phyloP scores from a whole-genome alignment of 2,329 filamentous ascomycete genomes.

The Chaetomiaceae sp. region DNA sequence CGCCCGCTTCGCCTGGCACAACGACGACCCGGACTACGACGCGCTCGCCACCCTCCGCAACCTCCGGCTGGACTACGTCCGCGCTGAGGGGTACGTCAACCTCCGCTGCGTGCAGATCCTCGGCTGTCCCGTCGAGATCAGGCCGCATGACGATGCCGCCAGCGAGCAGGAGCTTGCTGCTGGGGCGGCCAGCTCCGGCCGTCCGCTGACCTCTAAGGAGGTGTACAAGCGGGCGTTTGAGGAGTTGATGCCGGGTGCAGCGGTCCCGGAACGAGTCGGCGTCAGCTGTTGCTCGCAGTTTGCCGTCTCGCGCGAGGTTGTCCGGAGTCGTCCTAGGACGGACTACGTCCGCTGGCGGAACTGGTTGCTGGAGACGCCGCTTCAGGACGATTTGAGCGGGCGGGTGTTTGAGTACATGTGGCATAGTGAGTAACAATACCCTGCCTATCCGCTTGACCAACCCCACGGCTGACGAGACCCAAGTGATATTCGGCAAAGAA shows the following conservation, averaged over 20 bases:
- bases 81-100: conserved; percentile 54
- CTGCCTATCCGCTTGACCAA: neutral
- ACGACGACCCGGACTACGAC: conserved; percentile 51
- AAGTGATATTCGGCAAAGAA: conserved; percentile 57
- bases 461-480: neutral
- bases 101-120: conserved; percentile 56
- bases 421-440: conserved; percentile 46
- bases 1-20: conserved; percentile 49
- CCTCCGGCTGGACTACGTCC: conserved; percentile 48
- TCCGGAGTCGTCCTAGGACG: conserved; percentile 43
- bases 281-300: conserved; percentile 65
- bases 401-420: conserved; percentile 62
- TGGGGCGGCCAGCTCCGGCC: neutral
- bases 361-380: conserved; percentile 55
- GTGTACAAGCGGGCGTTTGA: conserved; percentile 41
- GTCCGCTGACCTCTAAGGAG: conserved; percentile 36
- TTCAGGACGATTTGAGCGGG: conserved; percentile 52
- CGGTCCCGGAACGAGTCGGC: conserved; percentile 47
- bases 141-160: conserved; percentile 32
- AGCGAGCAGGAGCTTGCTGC: neutral
- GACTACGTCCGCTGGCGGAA: conserved; percentile 55
- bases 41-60: conserved; percentile 47
- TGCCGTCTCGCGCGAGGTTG: conserved; percentile 51
- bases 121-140: conserved; percentile 50
- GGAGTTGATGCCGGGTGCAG: conserved; percentile 38